phyloP scores from a whole-genome alignment of 2,329 filamentous ascomycete genomes.

The Cercospora sesami region DNA sequence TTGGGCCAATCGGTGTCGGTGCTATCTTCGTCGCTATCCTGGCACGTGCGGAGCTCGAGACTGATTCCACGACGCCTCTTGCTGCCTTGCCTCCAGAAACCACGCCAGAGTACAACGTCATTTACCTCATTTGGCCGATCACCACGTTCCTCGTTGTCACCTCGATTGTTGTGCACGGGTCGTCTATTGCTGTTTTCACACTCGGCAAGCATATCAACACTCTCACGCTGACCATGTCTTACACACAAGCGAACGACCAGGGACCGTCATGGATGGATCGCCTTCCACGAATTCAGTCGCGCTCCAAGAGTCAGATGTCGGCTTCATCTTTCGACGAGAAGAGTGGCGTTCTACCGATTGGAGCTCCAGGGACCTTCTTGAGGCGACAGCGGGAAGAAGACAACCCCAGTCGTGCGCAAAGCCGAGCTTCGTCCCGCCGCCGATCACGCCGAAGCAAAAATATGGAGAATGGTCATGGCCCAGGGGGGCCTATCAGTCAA shows the following conservation, averaged over 20 bases:
- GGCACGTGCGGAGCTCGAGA: constrained; percentile 86
- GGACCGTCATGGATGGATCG: constrained; percentile 94
- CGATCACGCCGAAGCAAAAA: constrained; percentile 62
- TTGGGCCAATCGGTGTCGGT: constrained; percentile 94
- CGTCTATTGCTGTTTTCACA: constrained; percentile 97
- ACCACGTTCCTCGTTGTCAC: constrained; percentile 90
- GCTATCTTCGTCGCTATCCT: constrained; percentile 94
- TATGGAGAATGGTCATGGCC: constrained; percentile 67
- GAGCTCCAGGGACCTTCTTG: constrained; percentile 73
- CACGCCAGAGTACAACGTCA: constrained; percentile 65
- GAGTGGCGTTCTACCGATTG: constrained; percentile 63
- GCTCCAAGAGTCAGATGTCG: constrained; percentile 78
- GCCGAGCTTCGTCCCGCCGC: constrained; percentile 67
- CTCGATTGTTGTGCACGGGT: constrained; percentile 94
- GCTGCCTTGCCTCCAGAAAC: constrained; percentile 55
- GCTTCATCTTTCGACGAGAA: constrained; percentile 60
- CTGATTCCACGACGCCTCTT: constrained; percentile 68
- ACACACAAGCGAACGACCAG: constrained; percentile 85
- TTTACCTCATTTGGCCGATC: constrained; percentile 92
- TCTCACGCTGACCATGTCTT: constrained; percentile 90
- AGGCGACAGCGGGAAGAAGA: constrained; percentile 79
- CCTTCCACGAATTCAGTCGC: constrained; percentile 77
- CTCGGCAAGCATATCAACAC: constrained; percentile 98
- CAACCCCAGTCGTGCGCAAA: constrained; percentile 58
- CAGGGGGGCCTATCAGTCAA: constrained; percentile 83